phyloP scores from a whole-genome alignment of 306 rosid genomes.

The Gillenia trifoliata region DNA sequence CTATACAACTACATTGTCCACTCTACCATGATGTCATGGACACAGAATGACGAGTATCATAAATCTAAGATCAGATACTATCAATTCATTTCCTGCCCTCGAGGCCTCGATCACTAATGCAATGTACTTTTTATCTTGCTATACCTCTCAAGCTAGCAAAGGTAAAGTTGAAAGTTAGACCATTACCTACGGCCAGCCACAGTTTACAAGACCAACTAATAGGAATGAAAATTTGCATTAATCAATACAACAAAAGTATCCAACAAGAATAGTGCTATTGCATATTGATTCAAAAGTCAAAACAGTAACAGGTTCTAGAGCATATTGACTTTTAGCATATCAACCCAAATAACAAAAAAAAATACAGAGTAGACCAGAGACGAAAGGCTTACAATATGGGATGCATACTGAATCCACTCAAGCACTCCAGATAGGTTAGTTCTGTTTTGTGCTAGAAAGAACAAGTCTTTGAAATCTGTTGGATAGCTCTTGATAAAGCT shows the following conservation, averaged over 20 bases:
- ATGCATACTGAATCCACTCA: slow-evolving; percentile 23
- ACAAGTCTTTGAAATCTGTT: slow-evolving; percentile 72
- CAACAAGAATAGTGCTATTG: neutral
- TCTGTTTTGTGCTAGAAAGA: slow-evolving; percentile 32
- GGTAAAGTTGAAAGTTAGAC: too few relatives aligned
- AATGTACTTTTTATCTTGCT: too few relatives aligned
- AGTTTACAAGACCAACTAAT: too few relatives aligned
- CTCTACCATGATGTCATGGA: neutral
- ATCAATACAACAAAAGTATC: neutral
- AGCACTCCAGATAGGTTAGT: slow-evolving; percentile 17
- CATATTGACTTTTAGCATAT: neutral
- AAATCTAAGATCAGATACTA: neutral
- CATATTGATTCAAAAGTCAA: neutral
- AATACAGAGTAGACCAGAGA: slow-evolving; percentile 8
- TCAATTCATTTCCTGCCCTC: neutral
- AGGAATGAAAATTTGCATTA: neutral
- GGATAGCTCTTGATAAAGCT: slow-evolving; percentile 58
- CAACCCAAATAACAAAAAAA: slow-evolving; percentile 3
- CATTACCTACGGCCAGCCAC: too few relatives aligned
- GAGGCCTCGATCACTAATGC: neutral
- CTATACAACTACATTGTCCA: neutral
- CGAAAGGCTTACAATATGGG: slow-evolving; percentile 40
- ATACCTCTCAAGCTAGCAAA: too few relatives aligned
- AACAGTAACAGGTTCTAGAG: neutral
- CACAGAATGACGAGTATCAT: neutral